Conservation (phyloP, 139 green algal genomes). For the Micractinium sp. region DNA sequence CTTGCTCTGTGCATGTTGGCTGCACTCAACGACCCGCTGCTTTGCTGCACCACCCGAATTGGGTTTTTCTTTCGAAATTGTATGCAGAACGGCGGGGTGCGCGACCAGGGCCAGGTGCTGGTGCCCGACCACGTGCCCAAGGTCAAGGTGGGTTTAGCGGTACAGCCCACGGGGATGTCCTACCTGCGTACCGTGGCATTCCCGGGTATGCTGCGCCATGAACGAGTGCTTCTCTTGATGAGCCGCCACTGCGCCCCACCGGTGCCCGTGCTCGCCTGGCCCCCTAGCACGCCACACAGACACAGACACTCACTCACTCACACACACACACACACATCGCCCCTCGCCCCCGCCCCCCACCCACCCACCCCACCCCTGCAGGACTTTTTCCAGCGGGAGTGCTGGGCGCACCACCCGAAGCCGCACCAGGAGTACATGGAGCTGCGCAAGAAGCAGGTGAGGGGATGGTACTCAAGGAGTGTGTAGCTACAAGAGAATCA, state of each 20-base stretch:
- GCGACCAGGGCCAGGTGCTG: constrained; percentile 83
- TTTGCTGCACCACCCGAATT: too few species aligned
- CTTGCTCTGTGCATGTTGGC: background rate
- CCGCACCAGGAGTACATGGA: constrained; percentile 88
- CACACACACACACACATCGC: background rate
- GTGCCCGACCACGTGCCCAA: constrained; percentile 96
- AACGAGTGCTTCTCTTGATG: too few species aligned
- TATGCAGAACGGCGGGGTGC: constrained; percentile 75
- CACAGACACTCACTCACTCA: background rate
- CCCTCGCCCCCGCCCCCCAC: too few species aligned
- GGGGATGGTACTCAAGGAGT: background rate
- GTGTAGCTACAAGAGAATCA: too few species aligned
- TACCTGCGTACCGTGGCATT: too few species aligned
- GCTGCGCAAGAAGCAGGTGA: constrained; percentile 59
- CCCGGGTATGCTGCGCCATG: too few species aligned
- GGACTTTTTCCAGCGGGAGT: constrained; percentile 92
- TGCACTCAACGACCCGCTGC: background rate
- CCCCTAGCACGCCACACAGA: background rate
- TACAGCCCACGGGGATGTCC: background rate
- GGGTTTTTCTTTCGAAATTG: too few species aligned
- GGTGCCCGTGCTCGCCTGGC: background rate
- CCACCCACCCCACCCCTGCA: constrained; percentile 36
- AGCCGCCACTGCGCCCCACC: too few species aligned
- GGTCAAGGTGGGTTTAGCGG: constrained; percentile 74
- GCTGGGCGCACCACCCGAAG: constrained; percentile 91